Evolutionary conservation across 1,139 yeast species (phyloP).

Genomic region (Lodderomyces margitis): DNA sequence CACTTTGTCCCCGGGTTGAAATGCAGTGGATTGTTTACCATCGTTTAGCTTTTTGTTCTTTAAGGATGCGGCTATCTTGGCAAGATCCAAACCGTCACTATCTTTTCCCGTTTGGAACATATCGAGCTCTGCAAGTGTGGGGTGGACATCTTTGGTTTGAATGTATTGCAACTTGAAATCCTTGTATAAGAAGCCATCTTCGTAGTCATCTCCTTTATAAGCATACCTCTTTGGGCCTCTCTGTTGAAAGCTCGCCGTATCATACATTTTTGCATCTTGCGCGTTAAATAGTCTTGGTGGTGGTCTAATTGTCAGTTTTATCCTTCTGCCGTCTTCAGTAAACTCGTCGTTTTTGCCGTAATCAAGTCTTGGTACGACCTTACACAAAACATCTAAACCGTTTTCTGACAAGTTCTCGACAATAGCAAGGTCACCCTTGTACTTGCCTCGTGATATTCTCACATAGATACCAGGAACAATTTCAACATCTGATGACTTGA

Average conservation of each 20-base stretch:
- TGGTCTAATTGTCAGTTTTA: slow-evolving; percentile 63
- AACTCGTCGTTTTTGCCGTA: slow-evolving; percentile 70
- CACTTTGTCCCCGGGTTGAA: slow-evolving; percentile 93
- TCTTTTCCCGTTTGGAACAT: slow-evolving; percentile 70
- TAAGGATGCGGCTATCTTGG: slow-evolving; percentile 80
- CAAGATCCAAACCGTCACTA: slow-evolving; percentile 75
- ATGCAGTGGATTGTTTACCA: slow-evolving; percentile 40
- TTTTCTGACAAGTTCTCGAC: slow-evolving; percentile 93
- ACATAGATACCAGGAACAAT: slow-evolving; percentile 91
- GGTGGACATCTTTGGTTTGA: slow-evolving; percentile 81
- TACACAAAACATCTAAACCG: slow-evolving; percentile 89
- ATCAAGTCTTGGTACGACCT: slow-evolving; percentile 89
- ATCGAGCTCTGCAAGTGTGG: slow-evolving; percentile 85
- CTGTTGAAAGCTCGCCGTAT: slow-evolving; percentile 60
- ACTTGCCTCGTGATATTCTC: slow-evolving; percentile 85
- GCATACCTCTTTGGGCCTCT: slow-evolving; percentile 71
- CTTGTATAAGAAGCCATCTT: slow-evolving; percentile 82
- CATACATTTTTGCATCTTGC: slow-evolving; percentile 57
- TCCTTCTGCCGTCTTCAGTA: slow-evolving; percentile 55
- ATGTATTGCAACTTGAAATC: slow-evolving; percentile 82
- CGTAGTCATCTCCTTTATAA: slow-evolving; percentile 85
- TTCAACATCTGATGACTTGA: slow-evolving; percentile 83
- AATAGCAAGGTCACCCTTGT: slow-evolving; percentile 88
- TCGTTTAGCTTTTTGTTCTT: slow-evolving; percentile 50
- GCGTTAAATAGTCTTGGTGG: slow-evolving; percentile 83